These are phyloP conservation scores for Paramecium biaurelia DNA, from an alignment of 73 alveolate species.

Conservation along the genomic window DNA sequence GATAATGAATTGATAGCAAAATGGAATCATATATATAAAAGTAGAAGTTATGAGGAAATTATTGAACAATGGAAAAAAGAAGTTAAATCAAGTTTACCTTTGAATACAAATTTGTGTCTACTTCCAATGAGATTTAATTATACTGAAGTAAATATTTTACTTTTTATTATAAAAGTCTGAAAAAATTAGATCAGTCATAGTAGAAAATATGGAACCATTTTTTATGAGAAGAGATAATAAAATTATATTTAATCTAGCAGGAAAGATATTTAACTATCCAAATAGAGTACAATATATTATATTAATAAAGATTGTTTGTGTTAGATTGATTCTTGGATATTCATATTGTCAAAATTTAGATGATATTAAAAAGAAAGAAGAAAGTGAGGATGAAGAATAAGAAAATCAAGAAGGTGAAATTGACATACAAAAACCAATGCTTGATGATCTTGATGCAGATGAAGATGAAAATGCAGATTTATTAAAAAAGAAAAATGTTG, in stretches of 20 bases:
- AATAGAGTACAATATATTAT: neutral
- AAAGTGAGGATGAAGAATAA: neutral
- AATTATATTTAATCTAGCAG: conserved; percentile 32
- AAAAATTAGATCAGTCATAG: conserved; percentile 31
- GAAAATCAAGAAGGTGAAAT: neutral
- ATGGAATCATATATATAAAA: conserved; percentile 19
- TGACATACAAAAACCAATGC: conserved; percentile 17
- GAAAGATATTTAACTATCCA: conserved; percentile 36
- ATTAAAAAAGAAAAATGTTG: neutral
- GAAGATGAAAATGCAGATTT: conserved; percentile 23
- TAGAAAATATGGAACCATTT: conserved; percentile 35
- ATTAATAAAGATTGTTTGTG: conserved; percentile 28
- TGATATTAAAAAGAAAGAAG: neutral
- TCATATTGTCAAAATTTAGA: neutral
- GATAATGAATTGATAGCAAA: neutral
- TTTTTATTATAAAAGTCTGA: neutral
- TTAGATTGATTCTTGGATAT: conserved; percentile 31
- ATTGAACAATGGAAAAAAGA: conserved; percentile 31
- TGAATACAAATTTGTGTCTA: neutral
- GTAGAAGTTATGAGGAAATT: neutral
- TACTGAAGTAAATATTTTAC: neutral
- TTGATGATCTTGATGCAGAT: conserved; percentile 14
- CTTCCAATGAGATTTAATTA: conserved; percentile 36
- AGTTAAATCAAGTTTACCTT: neutral
- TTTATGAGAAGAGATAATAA: conserved; percentile 26